A percentile compares a stretch with the other conserved stretches of the same genome.
These are phyloP conservation scores for Jatropha curcas DNA, from an alignment of 345 rosid genomes.

Conservation along the genomic window DNA sequence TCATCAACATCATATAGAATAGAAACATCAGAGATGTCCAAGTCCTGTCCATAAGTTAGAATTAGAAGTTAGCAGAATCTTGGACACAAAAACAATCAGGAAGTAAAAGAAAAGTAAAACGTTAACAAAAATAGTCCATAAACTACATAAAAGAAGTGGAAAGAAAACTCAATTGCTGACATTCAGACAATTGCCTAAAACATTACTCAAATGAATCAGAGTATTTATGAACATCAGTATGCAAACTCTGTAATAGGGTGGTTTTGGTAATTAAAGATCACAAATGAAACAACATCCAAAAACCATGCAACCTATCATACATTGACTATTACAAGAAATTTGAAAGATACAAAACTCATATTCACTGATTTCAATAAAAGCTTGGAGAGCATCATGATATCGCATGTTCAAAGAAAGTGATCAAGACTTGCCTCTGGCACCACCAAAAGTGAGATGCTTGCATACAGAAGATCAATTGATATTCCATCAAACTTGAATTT, in stretches of 20 bases:
- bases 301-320: neutral
- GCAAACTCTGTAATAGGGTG: neutral
- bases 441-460: constrained; percentile 74
- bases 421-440: constrained; percentile 72
- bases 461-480: constrained; percentile 92
- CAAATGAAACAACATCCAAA: neutral
- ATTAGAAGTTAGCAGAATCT: constrained; percentile 2
- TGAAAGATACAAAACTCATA: neutral
- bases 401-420: neutral
- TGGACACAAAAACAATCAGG: neutral
- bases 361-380: neutral
- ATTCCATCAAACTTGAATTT: constrained; percentile 89
- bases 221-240: neutral
- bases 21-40: constrained; percentile 73
- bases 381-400: neutral
- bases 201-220: neutral
- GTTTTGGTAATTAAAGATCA: no score
- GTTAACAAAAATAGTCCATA: neutral
- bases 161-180: neutral
- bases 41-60: constrained; percentile 51
- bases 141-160: neutral
- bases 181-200: neutral
- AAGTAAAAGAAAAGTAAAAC: neutral
- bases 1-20: constrained; percentile 79
- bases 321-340: neutral